phyloP scores from a whole-genome alignment of 2,329 filamentous ascomycete species.

The Calonectria crousiana region DNA sequence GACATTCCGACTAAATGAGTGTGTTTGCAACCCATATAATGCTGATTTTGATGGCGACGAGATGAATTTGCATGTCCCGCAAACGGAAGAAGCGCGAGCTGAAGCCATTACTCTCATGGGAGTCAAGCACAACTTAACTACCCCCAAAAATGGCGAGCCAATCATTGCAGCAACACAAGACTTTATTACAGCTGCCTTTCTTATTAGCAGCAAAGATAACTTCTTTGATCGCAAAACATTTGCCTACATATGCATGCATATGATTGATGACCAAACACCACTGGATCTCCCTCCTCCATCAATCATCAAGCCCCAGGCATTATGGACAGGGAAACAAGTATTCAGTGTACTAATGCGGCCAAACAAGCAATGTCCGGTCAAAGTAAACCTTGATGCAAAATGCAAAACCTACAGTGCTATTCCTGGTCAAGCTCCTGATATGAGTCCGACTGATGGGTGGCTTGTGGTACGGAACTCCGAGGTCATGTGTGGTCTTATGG shows the following conservation, averaged over 20 bases:
- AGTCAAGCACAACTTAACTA: slow-evolving; percentile 95
- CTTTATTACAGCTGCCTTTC: slow-evolving; percentile 95
- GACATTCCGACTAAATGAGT: slow-evolving; percentile 97
- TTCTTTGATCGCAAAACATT: slow-evolving; percentile 94
- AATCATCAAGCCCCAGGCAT: slow-evolving; percentile 83
- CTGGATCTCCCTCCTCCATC: slow-evolving; percentile 90
- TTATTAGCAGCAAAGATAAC: slow-evolving; percentile 90
- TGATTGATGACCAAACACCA: slow-evolving; percentile 84
- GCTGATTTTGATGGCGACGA: slow-evolving; percentile 99
- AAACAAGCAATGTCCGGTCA: slow-evolving; percentile 83
- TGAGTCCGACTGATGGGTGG: slow-evolving; percentile 92
- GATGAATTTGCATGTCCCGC: slow-evolving; percentile 98
- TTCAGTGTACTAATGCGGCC: slow-evolving; percentile 94
- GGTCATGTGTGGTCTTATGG: slow-evolving; percentile 97
- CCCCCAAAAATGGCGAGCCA: slow-evolving; percentile 96
- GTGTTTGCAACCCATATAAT: slow-evolving; percentile 98
- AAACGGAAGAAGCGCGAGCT: slow-evolving; percentile 95
- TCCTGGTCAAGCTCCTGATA: slow-evolving; percentile 69
- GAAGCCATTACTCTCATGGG: slow-evolving; percentile 98
- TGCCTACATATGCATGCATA: slow-evolving; percentile 90
- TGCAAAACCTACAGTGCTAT: slow-evolving; percentile 79
- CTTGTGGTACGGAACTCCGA: slow-evolving; percentile 96
- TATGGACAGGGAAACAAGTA: slow-evolving; percentile 98
- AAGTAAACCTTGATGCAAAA: slow-evolving; percentile 93
- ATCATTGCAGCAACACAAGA: slow-evolving; percentile 99